Percentiles rank a stretch among this genome's conserved stretches.
These are phyloP conservation scores for Suhomyces choctaworum DNA, from an alignment of 1,139 yeast genomes.

Conservation along the genomic window DNA sequence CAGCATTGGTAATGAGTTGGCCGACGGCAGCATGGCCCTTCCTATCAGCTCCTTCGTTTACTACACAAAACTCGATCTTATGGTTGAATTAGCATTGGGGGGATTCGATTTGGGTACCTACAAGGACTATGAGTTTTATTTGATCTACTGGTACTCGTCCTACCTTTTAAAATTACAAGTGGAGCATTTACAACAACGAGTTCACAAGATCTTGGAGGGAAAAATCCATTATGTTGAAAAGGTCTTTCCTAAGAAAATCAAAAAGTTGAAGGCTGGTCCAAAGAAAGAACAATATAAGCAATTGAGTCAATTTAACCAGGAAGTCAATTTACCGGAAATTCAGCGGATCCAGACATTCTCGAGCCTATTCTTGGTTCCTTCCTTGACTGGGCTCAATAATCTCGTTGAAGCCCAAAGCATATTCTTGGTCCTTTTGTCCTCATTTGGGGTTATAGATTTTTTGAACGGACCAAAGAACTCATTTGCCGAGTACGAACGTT, in stretches of 20 bases:
- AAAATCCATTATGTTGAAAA: conserved; percentile 32
- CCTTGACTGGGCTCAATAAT: conserved; percentile 31
- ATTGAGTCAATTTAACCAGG: conserved; percentile 19
- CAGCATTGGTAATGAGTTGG: conserved; percentile 35
- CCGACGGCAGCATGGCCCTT: conserved; percentile 30
- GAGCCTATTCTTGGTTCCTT: conserved; percentile 17
- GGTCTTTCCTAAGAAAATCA: conserved; percentile 45
- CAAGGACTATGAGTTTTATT: conserved; percentile 66
- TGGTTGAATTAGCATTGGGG: conserved; percentile 69
- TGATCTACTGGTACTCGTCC: conserved; percentile 68
- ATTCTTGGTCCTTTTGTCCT: conserved; percentile 26
- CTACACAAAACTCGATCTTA: conserved; percentile 60
- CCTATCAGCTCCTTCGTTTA: conserved; percentile 73
- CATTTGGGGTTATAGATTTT: conserved; percentile 28
- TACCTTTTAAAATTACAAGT: conserved; percentile 51
- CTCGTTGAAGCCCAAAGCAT: conserved; percentile 29
- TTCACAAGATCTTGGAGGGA: conserved; percentile 37
- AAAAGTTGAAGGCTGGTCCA: conserved; percentile 50
- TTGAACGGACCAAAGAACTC: conserved; percentile 37
- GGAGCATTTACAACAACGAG: conserved; percentile 52
- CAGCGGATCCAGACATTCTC: conserved; percentile 21
- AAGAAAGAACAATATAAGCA: conserved; percentile 38
- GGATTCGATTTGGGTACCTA: conserved; percentile 81
- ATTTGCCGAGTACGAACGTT: conserved; percentile 46
- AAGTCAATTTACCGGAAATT: conserved; percentile 28